Evolutionary conservation across 345 rosid genomes (phyloP).

Genomic region (Nasturtium officinale): DNA sequence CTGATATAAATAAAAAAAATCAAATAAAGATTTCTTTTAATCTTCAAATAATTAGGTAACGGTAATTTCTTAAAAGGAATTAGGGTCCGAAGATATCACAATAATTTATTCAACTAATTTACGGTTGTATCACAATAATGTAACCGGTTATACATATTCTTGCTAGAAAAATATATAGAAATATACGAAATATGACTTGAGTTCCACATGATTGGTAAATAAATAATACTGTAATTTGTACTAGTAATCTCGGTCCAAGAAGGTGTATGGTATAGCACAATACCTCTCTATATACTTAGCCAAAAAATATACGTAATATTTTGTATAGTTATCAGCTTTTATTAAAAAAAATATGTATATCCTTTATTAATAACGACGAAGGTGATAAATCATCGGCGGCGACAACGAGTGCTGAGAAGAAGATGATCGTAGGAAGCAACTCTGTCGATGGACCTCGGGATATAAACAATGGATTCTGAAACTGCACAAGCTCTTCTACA

Average conservation of each 20-base stretch:
- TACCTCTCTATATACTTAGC: too few species aligned
- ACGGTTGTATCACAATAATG: not conserved
- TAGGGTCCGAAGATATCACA: not conserved
- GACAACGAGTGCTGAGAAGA: slow-evolving; percentile 8
- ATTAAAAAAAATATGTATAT: not conserved
- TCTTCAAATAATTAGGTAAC: not conserved
- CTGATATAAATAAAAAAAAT: not conserved
- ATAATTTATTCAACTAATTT: not conserved
- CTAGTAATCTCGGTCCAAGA: not conserved
- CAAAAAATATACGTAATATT: not conserved
- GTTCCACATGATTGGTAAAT: not conserved
- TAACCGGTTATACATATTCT: not conserved
- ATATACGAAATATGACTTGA: not conserved
- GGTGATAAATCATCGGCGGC: not conserved
- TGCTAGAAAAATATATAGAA: not conserved
- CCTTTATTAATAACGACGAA: not conserved
- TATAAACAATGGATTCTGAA: slow-evolving; percentile 63
- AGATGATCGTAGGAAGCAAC: slow-evolving; percentile 27
- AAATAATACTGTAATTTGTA: not conserved
- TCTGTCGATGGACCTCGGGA: slow-evolving; percentile 39
- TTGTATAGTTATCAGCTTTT: not conserved
- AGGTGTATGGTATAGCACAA: not conserved
- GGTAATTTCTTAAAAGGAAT: not conserved
- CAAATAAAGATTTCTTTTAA: too few species aligned
- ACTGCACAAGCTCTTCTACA: slow-evolving; percentile 63